Evolutionary conservation across 441 rosid species (phyloP).

Genomic region (Syzygium malaccense): DNA sequence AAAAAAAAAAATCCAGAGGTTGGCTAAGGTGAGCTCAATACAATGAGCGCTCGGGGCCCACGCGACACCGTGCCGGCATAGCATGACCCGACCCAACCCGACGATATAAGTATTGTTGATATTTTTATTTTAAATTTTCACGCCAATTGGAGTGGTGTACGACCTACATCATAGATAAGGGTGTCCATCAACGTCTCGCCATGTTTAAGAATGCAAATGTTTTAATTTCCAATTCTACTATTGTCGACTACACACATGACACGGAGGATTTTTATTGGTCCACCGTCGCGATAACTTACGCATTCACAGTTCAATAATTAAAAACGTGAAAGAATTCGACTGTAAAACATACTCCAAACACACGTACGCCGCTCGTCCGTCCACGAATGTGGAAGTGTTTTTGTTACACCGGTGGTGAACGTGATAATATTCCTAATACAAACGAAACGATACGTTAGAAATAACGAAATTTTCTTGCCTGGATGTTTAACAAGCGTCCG

Average conservation of each 20-base stretch:
- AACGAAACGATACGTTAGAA: neutral
- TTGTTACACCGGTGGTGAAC: accelerated
- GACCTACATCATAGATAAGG: neutral
- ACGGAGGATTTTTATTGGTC: neutral
- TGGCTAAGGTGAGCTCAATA: neutral
- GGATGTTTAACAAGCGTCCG: neutral
- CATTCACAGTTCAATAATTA: neutral
- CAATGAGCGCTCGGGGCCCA: neutral
- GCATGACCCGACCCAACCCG: neutral
- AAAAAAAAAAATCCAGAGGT: neutral
- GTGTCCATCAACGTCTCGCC: neutral
- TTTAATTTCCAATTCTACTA: neutral
- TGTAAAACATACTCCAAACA: neutral
- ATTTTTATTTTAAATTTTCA: neutral
- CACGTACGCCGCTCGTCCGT: accelerated
- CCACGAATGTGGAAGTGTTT: neutral
- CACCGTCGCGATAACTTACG: neutral
- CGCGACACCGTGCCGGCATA: neutral
- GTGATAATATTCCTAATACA: neutral
- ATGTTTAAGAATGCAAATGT: neutral
- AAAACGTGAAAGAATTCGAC: neutral
- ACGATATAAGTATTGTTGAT: neutral
- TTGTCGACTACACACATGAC: neutral
- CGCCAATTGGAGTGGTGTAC: neutral
- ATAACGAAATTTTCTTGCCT: neutral